Conservation (phyloP, 257 asterid species). For the Fraxinus excelsior region DNA sequence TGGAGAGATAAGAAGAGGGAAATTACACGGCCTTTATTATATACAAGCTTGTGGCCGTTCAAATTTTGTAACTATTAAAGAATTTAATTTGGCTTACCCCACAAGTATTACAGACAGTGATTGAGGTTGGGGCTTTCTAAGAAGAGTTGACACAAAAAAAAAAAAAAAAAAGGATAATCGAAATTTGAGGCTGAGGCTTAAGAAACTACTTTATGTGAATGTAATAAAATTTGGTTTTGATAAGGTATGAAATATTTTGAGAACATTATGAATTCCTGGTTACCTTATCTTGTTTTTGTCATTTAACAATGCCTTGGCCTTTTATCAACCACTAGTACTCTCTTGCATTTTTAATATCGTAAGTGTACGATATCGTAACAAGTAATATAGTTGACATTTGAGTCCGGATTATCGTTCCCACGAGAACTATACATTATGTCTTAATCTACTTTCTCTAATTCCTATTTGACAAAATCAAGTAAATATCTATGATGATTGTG, state of each 20-base stretch:
- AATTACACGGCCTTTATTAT: neutral
- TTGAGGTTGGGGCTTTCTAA: neutral
- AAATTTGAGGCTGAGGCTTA: slow-evolving; percentile 5
- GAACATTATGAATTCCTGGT: slow-evolving; percentile 1
- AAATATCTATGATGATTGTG: no score
- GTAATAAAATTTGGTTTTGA: slow-evolving; percentile 6
- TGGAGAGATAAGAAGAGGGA: neutral
- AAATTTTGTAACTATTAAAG: neutral
- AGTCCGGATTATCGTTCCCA: no score
- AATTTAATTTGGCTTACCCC: no score
- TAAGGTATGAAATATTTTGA: slow-evolving; percentile 11
- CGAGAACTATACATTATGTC: no score
- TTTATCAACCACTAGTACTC: neutral
- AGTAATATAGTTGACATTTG: no score
- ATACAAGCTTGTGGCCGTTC: neutral
- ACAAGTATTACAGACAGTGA: no score
- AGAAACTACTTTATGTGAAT: slow-evolving; percentile 15
- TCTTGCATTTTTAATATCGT: no score
- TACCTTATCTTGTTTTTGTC: slow-evolving; percentile 19
- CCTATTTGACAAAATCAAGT: no score
- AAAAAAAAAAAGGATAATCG: neutral
- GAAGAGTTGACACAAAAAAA: neutral
- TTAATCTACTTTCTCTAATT: no score
- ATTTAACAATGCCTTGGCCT: neutral
- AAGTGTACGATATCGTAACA: no score